phyloP scores from a whole-genome alignment of 495 filamentous ascomycete species.

The Penicillium flavigenum region DNA sequence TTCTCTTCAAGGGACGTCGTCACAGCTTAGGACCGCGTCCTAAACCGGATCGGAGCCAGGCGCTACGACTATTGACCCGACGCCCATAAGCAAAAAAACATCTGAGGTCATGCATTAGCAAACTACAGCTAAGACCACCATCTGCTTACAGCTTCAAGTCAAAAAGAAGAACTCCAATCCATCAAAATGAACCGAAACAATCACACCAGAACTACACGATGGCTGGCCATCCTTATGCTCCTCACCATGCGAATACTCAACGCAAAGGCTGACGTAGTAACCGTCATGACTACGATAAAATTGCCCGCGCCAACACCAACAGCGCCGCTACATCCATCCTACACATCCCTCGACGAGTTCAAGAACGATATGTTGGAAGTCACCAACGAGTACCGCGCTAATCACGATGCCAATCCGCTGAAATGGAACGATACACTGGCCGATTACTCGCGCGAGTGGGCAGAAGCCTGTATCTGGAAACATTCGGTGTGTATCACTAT shows the following conservation, averaged over 20 bases:
- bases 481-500: conserved; percentile 55
- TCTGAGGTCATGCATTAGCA: background rate
- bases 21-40: background rate
- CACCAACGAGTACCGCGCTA: conserved; percentile 65
- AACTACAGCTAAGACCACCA: background rate
- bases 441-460: conserved; percentile 53
- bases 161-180: background rate
- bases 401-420: conserved; percentile 61
- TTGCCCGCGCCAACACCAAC: conserved; percentile 28
- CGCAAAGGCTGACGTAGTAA: conserved; percentile 4
- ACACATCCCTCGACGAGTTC: conserved; percentile 51
- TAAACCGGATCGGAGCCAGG: conserved; percentile 3
- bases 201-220: background rate
- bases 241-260: background rate
- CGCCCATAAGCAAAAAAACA: background rate
- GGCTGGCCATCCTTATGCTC: conserved; percentile 5
- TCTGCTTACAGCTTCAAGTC: background rate
- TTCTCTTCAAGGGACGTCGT: background rate
- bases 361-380: conserved; percentile 58
- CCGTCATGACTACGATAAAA: conserved; percentile 18
- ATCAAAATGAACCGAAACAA: background rate
- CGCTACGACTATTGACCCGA: background rate
- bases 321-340: conserved; percentile 42
- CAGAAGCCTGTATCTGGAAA: conserved; percentile 54
- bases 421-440: conserved; percentile 66